Base-by-base conservation (phyloP, 768 basidiomycete species). In the Lentinula guzmanii region DNA sequence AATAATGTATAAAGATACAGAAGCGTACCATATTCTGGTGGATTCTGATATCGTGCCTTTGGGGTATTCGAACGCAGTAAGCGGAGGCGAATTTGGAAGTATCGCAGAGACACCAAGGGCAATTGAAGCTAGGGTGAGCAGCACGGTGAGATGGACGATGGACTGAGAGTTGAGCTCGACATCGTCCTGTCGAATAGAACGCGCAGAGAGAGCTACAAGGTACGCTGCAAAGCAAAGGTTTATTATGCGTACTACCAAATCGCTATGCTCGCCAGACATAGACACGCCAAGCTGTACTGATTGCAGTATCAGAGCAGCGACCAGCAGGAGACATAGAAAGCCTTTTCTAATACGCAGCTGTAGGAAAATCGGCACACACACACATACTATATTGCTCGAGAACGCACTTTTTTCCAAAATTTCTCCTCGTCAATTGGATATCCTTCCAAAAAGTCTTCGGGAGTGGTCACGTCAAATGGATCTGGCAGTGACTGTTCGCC, bases 391-490 rank as follows among this genome's bases (percentile, higher is more conserved):
- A 41, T 28, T 53, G 24, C 6, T 15, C 3, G n/a, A 9, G 3
- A 31, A 72, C 80, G 50, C 65, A 82, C 86, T 71, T 75, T 73
- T n/a, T 67, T 65, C 86, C 86, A 87, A 70, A 91, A 91, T 3
- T 61, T 72, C 3, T 75, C 76, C 56, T 82, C 86, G 24, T 89
- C 72, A 43, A 90, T 75, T 7, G 90, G 86, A 57, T 81, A 80
- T 3, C 89, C 89, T 63, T 90, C 86, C 11, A 86, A 62, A 39
- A 82, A 65, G 65, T 93, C 91, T 69, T 88, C 86, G 8, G 85
- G 82, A n/a, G 69, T 84, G 18, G 84, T 82, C n/a, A 93, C 86
- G 68, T 85, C 82, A 68, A 89, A 90, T 10, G 87, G 84, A 66
- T 90, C 89, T 11, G 70, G 70, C 45, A 50, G 58, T n/a, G 52